phyloP scores from a whole-genome alignment of 148 eudicot genomes.

The Amaranthus hypochondriacus region DNA sequence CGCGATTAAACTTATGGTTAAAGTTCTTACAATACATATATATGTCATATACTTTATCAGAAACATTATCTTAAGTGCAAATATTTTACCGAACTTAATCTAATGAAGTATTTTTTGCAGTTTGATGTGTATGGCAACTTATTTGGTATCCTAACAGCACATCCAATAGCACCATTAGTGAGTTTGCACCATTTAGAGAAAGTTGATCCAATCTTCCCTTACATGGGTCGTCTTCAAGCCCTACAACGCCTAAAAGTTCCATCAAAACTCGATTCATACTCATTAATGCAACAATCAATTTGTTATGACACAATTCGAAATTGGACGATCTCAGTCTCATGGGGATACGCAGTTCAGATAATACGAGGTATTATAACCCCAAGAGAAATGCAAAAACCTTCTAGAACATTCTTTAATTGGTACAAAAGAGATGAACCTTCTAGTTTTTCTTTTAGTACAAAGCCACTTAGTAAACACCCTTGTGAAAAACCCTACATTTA shows the following conservation, averaged over 20 bases:
- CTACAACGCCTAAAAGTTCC: conserved; percentile 31
- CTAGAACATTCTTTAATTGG: conserved; percentile 47
- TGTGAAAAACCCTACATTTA: conserved; percentile 41
- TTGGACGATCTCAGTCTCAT: conserved; percentile 64
- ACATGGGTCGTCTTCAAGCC: conserved; percentile 26
- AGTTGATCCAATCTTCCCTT: conserved; percentile 48
- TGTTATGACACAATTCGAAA: conserved; percentile 41
- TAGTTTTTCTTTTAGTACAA: conserved; percentile 40
- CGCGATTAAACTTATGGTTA: too few relatives aligned
- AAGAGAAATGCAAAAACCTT: conserved; percentile 41
- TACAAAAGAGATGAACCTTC: conserved; percentile 21
- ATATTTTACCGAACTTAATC: too few relatives aligned
- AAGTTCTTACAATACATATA: too few relatives aligned
- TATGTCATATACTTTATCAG: too few relatives aligned
- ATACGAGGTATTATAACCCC: conserved; percentile 31
- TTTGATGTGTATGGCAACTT: conserved; percentile 40
- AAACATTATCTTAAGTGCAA: too few relatives aligned
- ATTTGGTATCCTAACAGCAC: conserved; percentile 49
- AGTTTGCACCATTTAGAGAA: conserved; percentile 47
- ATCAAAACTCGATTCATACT: conserved; percentile 40
- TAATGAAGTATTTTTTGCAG: conserved; percentile 18
- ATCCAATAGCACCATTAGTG: conserved; percentile 49
- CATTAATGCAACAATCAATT: conserved; percentile 55
- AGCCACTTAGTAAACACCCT: conserved; percentile 27
- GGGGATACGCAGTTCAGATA: conserved; percentile 63